Evolutionary conservation across 23 red algal genomes (phyloP).

Genomic region (Gracilaria gracilis): DNA sequence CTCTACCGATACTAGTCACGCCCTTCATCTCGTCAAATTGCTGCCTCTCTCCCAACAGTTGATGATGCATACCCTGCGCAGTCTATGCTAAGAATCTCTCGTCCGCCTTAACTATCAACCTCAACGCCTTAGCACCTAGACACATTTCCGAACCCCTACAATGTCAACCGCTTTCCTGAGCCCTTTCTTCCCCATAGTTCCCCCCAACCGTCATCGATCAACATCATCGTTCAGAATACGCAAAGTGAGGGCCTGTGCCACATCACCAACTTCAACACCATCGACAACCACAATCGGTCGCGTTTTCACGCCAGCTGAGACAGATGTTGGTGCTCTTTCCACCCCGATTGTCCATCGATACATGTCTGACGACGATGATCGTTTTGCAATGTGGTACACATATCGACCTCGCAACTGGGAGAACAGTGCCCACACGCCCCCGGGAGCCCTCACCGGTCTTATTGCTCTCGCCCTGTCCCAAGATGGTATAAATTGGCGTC

Average conservation of each 20-base stretch:
- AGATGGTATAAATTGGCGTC: conserved; percentile 69
- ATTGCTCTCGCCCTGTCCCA: conserved; percentile 68
- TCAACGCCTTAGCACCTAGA: background rate
- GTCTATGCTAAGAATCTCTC: background rate
- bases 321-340: conserved; percentile 28
- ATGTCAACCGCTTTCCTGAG: conserved; percentile 7
- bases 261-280: background rate
- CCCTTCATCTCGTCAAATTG: background rate
- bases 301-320: conserved; percentile 1
- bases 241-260: background rate
- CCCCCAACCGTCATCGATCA: background rate
- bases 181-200: background rate
- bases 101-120: background rate
- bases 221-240: background rate
- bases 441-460: conserved; percentile 39
- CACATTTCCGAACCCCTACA: background rate
- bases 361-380: conserved; percentile 33
- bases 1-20: background rate
- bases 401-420: conserved; percentile 37
- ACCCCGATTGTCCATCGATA: conserved; percentile 44
- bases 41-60: background rate
- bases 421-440: conserved; percentile 18
- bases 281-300: background rate
- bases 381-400: conserved; percentile 68
- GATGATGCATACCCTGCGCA: background rate